These are phyloP conservation scores for Dioscorea cayenensis DNA, from an alignment of 116 monocot species.

Conservation along the genomic window DNA sequence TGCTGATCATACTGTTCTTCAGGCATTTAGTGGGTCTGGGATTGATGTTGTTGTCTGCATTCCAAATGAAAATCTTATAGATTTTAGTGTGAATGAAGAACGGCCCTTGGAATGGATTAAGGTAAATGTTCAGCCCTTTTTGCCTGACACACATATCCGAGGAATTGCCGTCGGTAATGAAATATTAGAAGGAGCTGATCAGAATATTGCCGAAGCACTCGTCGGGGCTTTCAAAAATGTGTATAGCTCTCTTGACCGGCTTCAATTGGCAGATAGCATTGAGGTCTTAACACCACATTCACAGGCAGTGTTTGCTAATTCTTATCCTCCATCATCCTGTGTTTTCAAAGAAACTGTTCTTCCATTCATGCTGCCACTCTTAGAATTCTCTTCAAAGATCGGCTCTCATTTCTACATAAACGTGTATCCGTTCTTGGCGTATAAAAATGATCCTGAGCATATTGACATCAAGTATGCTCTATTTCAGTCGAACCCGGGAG, in stretches of 20 bases:
- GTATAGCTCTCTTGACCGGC: constrained; percentile 28
- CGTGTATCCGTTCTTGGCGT: constrained; percentile 46
- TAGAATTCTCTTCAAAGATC: constrained; percentile 32
- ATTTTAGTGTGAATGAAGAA: constrained; percentile 35
- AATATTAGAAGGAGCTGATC: constrained; percentile 37
- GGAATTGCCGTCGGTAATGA: constrained; percentile 58
- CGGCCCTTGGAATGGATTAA: constrained; percentile 39
- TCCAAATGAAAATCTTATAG: constrained; percentile 29
- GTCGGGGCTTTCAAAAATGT: constrained; percentile 39
- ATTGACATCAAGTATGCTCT: constrained; percentile 56
- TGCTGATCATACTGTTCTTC: constrained; percentile 38
- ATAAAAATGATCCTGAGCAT: constrained; percentile 43
- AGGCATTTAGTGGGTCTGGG: constrained; percentile 50
- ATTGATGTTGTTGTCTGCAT: constrained; percentile 29
- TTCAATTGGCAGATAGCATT: constrained; percentile 27
- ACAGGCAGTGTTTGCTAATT: constrained; percentile 38
- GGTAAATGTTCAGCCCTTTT: constrained; percentile 50
- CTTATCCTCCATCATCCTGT: constrained; percentile 46
- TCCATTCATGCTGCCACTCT: constrained; percentile 38
- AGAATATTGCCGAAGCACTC: constrained; percentile 28
- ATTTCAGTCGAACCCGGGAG: constrained; percentile 37
- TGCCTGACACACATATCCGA: constrained; percentile 30
- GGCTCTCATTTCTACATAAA: constrained; percentile 44
- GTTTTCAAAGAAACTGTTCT: constrained; percentile 33
- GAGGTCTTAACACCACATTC: constrained; percentile 52